Percentiles rank a stretch among this genome's conserved stretches.
Evolutionary conservation across 106 monocot genomes (phyloP).

Genomic region (Dioscorea dumetorum): DNA sequence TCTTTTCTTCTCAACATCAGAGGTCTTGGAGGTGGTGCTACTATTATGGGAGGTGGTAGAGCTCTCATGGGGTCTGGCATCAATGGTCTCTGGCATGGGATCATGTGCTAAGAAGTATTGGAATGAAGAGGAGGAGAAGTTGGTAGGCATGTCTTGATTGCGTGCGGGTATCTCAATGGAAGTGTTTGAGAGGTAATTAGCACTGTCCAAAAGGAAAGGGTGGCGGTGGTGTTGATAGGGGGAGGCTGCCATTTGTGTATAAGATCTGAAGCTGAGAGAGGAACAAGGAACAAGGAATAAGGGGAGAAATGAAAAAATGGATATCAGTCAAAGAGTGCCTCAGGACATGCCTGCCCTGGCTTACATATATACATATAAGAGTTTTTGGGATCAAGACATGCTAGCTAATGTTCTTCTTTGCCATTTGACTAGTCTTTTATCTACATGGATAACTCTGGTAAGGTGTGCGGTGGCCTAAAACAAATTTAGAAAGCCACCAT

Average conservation of each 20-base stretch:
- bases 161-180: neutral
- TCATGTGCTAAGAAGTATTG: neutral
- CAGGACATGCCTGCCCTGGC: neutral
- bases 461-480: no score
- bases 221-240: neutral
- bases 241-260: neutral
- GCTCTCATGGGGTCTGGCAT: neutral
- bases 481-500: no score
- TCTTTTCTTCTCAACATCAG: conserved; percentile 1
- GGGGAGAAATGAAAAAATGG: neutral
- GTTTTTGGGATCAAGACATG: neutral
- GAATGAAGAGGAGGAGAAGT: neutral
- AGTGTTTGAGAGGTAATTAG: neutral
- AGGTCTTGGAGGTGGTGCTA: neutral
- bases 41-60: neutral
- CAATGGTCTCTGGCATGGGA: neutral
- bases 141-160: neutral
- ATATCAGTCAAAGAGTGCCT: neutral
- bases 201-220: neutral
- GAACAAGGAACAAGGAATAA: no score
- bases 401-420: neutral
- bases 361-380: neutral
- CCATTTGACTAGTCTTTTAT: neutral
- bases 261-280: neutral
- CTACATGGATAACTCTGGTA: neutral